Evolutionary conservation across 495 filamentous ascomycete species (phyloP), one percentile per base, ranked within the genome.

Genomic region (Pyronema omphalodes): DNA sequence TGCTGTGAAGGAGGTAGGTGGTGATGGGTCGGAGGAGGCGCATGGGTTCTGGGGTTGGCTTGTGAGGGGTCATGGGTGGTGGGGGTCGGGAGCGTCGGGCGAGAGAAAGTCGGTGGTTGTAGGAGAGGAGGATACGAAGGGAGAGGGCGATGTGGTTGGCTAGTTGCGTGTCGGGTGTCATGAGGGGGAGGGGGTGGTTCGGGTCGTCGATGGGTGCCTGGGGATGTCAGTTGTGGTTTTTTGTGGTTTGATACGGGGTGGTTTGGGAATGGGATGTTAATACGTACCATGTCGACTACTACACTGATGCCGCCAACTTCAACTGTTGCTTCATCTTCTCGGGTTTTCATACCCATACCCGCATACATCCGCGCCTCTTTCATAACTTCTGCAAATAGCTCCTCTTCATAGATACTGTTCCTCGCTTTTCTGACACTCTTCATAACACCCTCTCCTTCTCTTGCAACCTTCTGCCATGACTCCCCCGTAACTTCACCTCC

Each of bases 361-460:
- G 77, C 72, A 37, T 93, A 68, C 0, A 73, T 69, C 6, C 86
- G 79, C 1, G 83, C 80, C 68, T 99, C 93, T 9, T 83, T 76
- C 46, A 81, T 78, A 17, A 99, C 67, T 67, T 96, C 91, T 57
- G 93, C 80, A 73, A 87, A 93, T n/a, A 99, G 68, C 63, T 99
- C 93, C 61, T 94, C 82, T 52, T 88, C 83, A 62, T 85, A 95
- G 1, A 93, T 72, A 53, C 84, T 87, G 66, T 99, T 83, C 29
- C 88, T 80, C 9, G 88, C 86, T 58, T 86, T 80, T 14, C 81
- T 73, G 44, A 96, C 84, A 7, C 75, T 75, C 37, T 79, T 71
- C 56, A 88, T 79, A 19, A 71, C 47, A 66, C 63, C 52, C 61
- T 64, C 57, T 59, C 71, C 53, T 65, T 64, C 36, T 67, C 54